phyloP scores from a whole-genome alignment of 768 basidiomycete genomes.

The Kwoniella sp. region DNA sequence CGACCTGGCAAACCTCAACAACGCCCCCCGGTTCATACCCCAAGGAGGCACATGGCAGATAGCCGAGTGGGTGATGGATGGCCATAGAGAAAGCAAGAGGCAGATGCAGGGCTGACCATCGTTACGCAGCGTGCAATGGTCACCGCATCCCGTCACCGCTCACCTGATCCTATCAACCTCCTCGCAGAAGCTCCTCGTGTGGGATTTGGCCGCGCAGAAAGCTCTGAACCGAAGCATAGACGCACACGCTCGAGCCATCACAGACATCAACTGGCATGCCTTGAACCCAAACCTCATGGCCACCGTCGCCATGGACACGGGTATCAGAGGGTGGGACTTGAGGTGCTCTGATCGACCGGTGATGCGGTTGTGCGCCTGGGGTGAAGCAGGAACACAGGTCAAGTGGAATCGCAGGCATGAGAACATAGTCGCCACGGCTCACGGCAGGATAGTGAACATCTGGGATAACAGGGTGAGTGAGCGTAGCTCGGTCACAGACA shows the following conservation, averaged over 20 bases:
- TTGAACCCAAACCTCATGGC: slow-evolving; percentile 77
- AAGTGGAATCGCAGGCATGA: slow-evolving; percentile 92
- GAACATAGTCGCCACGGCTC: slow-evolving; percentile 82
- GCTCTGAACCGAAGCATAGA: slow-evolving; percentile 79
- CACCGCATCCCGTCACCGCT: slow-evolving; percentile 45
- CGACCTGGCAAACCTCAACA: slow-evolving; percentile 79
- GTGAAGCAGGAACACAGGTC: slow-evolving; percentile 72
- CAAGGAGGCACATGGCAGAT: slow-evolving; percentile 97
- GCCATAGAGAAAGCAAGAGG: neutral
- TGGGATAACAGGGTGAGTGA: slow-evolving; percentile 84
- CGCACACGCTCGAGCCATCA: slow-evolving; percentile 90
- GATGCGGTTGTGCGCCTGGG: slow-evolving; percentile 61
- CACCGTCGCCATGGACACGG: slow-evolving; percentile 88
- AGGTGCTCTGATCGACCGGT: slow-evolving; percentile 61
- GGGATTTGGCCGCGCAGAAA: slow-evolving; percentile 75
- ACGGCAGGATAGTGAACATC: slow-evolving; percentile 76
- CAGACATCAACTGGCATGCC: slow-evolving; percentile 97
- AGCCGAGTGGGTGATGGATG: slow-evolving; percentile 43
- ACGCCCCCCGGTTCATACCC: slow-evolving; percentile 86
- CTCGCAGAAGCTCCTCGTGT: slow-evolving; percentile 62
- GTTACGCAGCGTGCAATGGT: slow-evolving; percentile 48
- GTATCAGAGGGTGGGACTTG: slow-evolving; percentile 92
- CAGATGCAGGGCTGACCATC: neutral
- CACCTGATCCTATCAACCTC: slow-evolving; percentile 49
- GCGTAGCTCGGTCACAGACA: neutral